Evolutionary conservation across 176 grass and related monocot species (phyloP).

Genomic region (Carex pumila): DNA sequence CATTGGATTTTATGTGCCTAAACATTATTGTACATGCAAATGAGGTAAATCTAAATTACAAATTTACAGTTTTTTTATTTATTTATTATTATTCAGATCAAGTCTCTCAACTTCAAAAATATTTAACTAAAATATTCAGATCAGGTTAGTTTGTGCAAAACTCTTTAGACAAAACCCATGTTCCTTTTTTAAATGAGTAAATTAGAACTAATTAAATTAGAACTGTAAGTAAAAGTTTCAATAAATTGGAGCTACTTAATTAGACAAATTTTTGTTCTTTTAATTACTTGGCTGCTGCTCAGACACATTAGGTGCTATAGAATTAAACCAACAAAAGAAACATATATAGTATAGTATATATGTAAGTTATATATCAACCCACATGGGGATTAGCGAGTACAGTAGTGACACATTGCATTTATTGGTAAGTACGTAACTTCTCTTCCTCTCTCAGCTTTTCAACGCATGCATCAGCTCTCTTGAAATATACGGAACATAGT

Average conservation of each 20-base stretch:
- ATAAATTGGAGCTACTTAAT: neutral
- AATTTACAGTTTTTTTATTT: too few species aligned
- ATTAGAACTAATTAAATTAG: neutral
- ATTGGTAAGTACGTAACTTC: neutral
- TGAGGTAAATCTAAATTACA: too few species aligned
- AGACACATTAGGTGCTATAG: neutral
- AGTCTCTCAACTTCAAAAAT: too few species aligned
- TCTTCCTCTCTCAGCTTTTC: neutral
- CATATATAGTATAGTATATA: neutral
- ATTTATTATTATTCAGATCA: too few species aligned
- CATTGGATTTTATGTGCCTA: neutral
- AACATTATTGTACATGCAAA: too few species aligned
- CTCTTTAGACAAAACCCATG: too few species aligned
- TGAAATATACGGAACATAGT: neutral
- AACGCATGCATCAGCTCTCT: neutral
- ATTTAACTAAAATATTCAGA: too few species aligned
- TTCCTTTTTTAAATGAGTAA: neutral
- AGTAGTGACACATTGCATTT: neutral
- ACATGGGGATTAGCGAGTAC: neutral
- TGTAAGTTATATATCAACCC: neutral
- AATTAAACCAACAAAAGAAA: neutral
- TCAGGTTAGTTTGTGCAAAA: too few species aligned
- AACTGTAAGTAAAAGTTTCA: neutral
- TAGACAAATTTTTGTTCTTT: neutral
- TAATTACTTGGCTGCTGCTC: too few species aligned